Conservation (phyloP, 2,329 filamentous ascomycete genomes). For the Fusarium sp. region DNA sequence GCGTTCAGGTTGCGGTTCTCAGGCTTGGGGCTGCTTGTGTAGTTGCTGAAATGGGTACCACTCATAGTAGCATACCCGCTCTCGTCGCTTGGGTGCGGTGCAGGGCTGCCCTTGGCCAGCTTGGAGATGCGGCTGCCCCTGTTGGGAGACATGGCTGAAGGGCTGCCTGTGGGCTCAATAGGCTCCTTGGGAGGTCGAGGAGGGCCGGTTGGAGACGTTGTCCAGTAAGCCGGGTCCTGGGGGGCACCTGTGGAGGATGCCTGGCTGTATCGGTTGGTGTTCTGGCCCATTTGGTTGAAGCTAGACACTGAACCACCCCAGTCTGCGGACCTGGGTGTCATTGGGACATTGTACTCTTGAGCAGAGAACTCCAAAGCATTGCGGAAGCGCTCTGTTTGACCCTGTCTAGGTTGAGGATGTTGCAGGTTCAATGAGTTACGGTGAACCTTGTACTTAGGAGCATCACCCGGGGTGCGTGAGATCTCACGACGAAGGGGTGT, state of each 20-base stretch:
- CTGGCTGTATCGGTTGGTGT: conserved; percentile 63
- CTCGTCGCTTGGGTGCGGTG: conserved; percentile 68
- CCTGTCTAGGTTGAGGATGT: conserved; percentile 81
- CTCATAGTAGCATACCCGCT: conserved; percentile 65
- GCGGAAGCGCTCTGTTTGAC: conserved; percentile 79
- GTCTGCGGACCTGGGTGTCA: conserved; percentile 70
- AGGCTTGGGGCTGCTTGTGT: conserved; percentile 65
- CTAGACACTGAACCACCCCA: conserved; percentile 73
- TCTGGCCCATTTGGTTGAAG: conserved; percentile 64
- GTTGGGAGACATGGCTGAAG: conserved; percentile 58
- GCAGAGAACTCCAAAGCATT: conserved; percentile 80
- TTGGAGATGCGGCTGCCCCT: conserved; percentile 63
- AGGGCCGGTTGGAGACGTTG: conserved; percentile 60
- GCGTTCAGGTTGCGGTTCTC: conserved; percentile 70
- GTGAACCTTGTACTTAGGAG: conserved; percentile 85
- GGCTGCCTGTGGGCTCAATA: conserved; percentile 59
- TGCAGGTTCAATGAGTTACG: conserved; percentile 83
- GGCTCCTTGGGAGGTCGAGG: conserved; percentile 74
- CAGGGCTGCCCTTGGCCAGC: conserved; percentile 66
- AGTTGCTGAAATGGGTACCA: conserved; percentile 62
- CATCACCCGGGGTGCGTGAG: conserved; percentile 71
- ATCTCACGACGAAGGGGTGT: conserved; percentile 56
- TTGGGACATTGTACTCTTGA: conserved; percentile 72
- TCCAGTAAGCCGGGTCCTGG: conserved; percentile 59
- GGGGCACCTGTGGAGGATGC: conserved; percentile 52